Evolutionary conservation across 2,329 filamentous ascomycete genomes (phyloP), one percentile per base, ranked within the genome.

Genomic region (Penicillium sp.): DNA sequence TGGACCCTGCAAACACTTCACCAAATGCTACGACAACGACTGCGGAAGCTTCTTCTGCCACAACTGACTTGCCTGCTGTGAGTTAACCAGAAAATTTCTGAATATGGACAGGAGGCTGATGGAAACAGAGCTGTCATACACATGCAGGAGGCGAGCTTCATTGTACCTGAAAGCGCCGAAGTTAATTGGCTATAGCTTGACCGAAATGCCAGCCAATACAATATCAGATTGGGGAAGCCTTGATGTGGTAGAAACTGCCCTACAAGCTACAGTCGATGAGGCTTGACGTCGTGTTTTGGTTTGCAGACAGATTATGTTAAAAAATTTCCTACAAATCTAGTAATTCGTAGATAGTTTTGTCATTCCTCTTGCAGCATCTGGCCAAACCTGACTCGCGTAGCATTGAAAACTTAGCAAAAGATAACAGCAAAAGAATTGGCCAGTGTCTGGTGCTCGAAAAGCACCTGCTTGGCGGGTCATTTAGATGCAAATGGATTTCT

Each of bases 391-490:
- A 14, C 31, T 57, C 41, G 20, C 38, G 50, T 38, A 55, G 45
- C 38, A n/a, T 54, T 47, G 31, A 14, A 10, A 50, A 37, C 28
- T 52, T 50, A 48, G 74, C 61, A 75, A 76, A 52, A 76, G 82
- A 65, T 80, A 83, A 70, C 70, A 85, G 38, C 82, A 85, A 68
- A 81, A 63, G 60, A 42, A 49, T 60, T 6, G 49, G 52, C 31
- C 60, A 60, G 51, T 58, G 60, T 31, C 41, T 63, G 37, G 38
- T 58, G 1, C 49, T 55, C 25, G 57, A 58, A 5, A 49, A 38
- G 38, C 60, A 60, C 20, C 20, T 20, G 2, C 38, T 43, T 55
- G 20, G 55, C 60, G 0, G 55, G 54, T 15, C 57, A 54, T 15
- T 58, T 55, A 10, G 51, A 55, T 43, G 60, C 57, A 3, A 60